These are phyloP conservation scores for Blastomyces percursus DNA, from an alignment of 2,329 filamentous ascomycete species.

Conservation along the genomic window DNA sequence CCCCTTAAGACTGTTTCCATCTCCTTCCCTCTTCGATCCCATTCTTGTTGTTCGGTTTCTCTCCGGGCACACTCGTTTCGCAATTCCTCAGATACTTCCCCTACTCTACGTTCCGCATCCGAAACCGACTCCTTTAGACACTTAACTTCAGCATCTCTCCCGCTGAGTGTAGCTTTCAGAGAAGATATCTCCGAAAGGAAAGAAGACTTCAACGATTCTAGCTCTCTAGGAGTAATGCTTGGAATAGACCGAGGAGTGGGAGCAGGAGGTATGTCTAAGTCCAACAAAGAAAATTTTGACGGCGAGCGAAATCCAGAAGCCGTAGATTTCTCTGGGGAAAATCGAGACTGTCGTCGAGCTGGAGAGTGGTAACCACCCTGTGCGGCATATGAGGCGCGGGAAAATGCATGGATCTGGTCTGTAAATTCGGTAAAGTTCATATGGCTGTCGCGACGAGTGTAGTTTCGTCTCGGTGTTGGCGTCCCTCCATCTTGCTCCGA, in stretches of 20 bases:
- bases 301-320: slow-evolving; percentile 28
- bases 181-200: slow-evolving; percentile 90
- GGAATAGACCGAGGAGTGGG: slow-evolving; percentile 88
- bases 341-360: slow-evolving; percentile 23
- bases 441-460: slow-evolving; percentile 44
- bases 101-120: slow-evolving; percentile 85
- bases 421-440: slow-evolving; percentile 84
- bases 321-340: slow-evolving; percentile 35
- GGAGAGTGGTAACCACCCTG: slow-evolving; percentile 28
- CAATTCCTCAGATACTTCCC: slow-evolving; percentile 70
- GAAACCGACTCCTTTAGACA: slow-evolving; percentile 77
- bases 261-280: slow-evolving; percentile 88
- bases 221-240: slow-evolving; percentile 78
- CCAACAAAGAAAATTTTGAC: slow-evolving; percentile 59
- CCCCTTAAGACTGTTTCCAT: slow-evolving; percentile 72
- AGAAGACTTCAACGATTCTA: slow-evolving; percentile 82
- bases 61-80: slow-evolving; percentile 62
- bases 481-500: slow-evolving; percentile 27
- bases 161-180: slow-evolving; percentile 81
- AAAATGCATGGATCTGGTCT: slow-evolving; percentile 55
- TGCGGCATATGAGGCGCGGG: slow-evolving; percentile 36
- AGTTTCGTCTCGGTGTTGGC: slow-evolving; percentile 42
- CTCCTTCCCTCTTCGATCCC: slow-evolving; percentile 75
- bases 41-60: slow-evolving; percentile 69
- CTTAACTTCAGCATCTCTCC: slow-evolving; percentile 82